Evolutionary conservation across 768 basidiomycete genomes (phyloP), one percentile per base, ranked within the genome.

Genomic region (Macrolepiota dolichaula): DNA sequence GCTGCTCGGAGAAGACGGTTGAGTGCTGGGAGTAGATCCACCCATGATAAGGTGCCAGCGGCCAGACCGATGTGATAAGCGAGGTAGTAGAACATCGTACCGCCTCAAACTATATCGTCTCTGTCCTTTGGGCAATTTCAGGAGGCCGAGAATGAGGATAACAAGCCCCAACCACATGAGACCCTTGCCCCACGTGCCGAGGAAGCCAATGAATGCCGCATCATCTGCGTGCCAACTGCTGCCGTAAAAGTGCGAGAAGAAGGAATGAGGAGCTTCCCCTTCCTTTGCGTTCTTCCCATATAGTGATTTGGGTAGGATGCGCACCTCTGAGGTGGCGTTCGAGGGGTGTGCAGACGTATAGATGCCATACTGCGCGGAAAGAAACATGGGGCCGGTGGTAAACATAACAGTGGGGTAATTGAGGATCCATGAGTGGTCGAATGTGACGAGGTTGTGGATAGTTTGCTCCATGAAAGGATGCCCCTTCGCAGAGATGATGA

Each of bases 331-430:
- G 13, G 84, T 79, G n/a, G 86, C 85, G 17, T 84, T 83, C 13
- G 77, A 77, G 32, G 85, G 82, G 59, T 92, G 85, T 11, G 87
- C 81, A 3, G 89, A 79, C 4, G 84, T 83, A 74, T 92, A 98
- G 55, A 96, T 80, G 44, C 93, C 92, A 72, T 96, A 96, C 71
- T 97, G 94, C 2, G 89, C 87, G 0, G 96, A 98, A 12, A 99
- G 77, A 76, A 98, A 99, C 97, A 99, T 99, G 68, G 97, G 97
- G 1, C 96, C 96, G 0, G 97, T 99, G 56, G 94, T 94, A 76
- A 99, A 99, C 97, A 99, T 99, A 79, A 99, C 97, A 27, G 97
- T 99, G 35, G 97, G 97, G 67, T 99, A 99, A 75, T 98, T 97
- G 70, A 96, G 85, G 57, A 97, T 73, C 88, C 93, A 99, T 55